Evolutionary conservation across 768 basidiomycete genomes (phyloP).

Genomic region (Peribolospora kevripleyi): DNA sequence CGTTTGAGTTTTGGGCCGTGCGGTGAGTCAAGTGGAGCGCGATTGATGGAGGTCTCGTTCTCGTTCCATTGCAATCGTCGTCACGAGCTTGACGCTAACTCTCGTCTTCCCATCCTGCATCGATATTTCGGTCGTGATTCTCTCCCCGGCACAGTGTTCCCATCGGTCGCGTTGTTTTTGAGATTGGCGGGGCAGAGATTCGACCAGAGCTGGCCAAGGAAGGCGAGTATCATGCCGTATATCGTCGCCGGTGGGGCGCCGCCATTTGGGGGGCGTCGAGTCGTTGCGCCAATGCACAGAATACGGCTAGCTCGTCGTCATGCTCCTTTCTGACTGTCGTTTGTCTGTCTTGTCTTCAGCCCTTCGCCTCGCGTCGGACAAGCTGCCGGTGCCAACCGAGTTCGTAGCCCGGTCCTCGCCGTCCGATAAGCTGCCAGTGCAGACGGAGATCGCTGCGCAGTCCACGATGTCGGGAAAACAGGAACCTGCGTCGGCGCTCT

Average conservation of each 20-base stretch:
- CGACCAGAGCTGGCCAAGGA: constrained; percentile 81
- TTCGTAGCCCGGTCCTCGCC: constrained; percentile 47
- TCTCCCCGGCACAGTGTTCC: constrained; percentile 34
- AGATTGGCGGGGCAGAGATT: constrained; percentile 70
- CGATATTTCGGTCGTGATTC: not conserved
- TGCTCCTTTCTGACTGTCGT: not conserved
- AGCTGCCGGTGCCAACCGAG: constrained; percentile 68
- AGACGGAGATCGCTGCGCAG: too few species aligned
- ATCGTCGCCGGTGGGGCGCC: not conserved
- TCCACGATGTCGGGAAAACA: too few species aligned
- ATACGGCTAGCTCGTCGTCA: not conserved
- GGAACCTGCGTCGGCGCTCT: too few species aligned
- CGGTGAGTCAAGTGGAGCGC: constrained; percentile 28
- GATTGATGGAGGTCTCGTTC: not conserved
- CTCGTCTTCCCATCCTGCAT: not conserved
- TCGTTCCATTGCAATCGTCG: not conserved
- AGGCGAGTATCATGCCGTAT: constrained; percentile 28
- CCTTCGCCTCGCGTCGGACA: constrained; percentile 61
- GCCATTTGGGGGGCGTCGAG: too few species aligned
- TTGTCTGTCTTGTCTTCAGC: constrained; percentile 26
- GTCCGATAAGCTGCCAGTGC: too few species aligned
- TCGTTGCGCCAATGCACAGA: too few species aligned
- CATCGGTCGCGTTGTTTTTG: constrained; percentile 71
- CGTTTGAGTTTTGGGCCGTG: constrained; percentile 92
- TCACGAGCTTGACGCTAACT: not conserved